Conservation (phyloP, 306 rosid species). For the Sophora flavescens region DNA sequence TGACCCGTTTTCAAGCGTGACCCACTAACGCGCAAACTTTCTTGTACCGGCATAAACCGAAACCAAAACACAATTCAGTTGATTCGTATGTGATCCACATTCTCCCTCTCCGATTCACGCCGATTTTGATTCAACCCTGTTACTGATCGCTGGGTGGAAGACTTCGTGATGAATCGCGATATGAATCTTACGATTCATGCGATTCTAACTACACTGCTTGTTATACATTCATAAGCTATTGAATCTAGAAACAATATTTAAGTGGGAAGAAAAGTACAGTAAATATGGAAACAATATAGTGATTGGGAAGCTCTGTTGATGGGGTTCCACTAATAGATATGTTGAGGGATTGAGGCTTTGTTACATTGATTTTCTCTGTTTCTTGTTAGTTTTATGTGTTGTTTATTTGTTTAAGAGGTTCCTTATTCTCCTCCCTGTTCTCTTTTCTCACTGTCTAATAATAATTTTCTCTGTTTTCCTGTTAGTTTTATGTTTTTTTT, state of each 20-base stretch:
- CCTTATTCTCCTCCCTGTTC: not conserved
- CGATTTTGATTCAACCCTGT: no score
- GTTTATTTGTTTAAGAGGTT: constrained; percentile 33
- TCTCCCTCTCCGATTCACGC: no score
- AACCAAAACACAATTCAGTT: no score
- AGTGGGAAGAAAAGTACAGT: constrained; percentile 17
- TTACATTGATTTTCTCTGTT: constrained; percentile 6
- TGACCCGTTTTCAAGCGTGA: no score
- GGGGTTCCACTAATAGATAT: not conserved
- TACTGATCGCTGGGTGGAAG: no score
- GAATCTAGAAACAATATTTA: constrained; percentile 16
- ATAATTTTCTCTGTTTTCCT: no score
- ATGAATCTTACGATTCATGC: no score
- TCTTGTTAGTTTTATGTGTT: constrained; percentile 6
- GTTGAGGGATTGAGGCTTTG: constrained; percentile 9
- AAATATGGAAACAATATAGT: constrained; percentile 36
- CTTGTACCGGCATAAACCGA: no score
- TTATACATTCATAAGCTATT: constrained; percentile 27
- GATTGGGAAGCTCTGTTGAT: not conserved
- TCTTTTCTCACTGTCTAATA: not conserved
- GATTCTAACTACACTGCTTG: not conserved
- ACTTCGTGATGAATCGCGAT: no score
- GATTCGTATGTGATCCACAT: no score
- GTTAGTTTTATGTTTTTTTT: no score
- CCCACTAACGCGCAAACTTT: no score